phyloP scores from a whole-genome alignment of 192 early-diverging fungal genomes.

The Linnemannia exigua region DNA sequence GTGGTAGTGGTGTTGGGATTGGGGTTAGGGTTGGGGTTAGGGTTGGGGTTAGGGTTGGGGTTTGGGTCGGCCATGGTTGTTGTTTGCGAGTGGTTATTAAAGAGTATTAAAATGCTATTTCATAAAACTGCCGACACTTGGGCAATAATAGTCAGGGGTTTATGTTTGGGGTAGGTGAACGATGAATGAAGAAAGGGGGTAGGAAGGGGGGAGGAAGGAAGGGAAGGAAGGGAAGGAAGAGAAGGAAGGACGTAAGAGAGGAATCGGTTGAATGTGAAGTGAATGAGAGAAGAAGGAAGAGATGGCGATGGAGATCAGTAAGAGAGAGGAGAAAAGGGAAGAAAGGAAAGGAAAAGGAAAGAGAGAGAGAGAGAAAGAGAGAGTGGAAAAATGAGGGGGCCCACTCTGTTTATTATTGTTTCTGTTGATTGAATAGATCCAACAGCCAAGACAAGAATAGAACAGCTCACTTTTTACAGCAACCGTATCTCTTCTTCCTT shows the following conservation, averaged over 20 bases:
- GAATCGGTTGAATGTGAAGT: not conserved
- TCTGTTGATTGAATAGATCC: not conserved
- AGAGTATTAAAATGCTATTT: too few species aligned
- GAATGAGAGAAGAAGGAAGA: not conserved
- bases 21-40: too few species aligned
- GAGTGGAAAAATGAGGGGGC: not conserved
- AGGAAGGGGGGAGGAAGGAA: not conserved
- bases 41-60: too few species aligned
- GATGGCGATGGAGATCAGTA: conserved; percentile 5
- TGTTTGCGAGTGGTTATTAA: too few species aligned
- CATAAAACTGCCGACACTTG: too few species aligned
- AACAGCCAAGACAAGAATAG: conserved; percentile 6
- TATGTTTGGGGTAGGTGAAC: too few species aligned
- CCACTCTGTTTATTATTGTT: not conserved
- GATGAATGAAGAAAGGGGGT: not conserved
- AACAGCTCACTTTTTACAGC: not conserved
- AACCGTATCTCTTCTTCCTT: too few species aligned
- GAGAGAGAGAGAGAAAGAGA: not conserved
- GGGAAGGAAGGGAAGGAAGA: conserved; percentile 5
- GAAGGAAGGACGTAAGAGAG: not conserved
- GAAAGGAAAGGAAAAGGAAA: not conserved
- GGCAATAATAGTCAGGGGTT: too few species aligned
- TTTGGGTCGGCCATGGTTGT: too few species aligned
- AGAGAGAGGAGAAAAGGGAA: not conserved
- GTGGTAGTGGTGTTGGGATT: not conserved